phyloP scores from a whole-genome alignment of 129 eudicot species.

The Erigeron canadensis region DNA sequence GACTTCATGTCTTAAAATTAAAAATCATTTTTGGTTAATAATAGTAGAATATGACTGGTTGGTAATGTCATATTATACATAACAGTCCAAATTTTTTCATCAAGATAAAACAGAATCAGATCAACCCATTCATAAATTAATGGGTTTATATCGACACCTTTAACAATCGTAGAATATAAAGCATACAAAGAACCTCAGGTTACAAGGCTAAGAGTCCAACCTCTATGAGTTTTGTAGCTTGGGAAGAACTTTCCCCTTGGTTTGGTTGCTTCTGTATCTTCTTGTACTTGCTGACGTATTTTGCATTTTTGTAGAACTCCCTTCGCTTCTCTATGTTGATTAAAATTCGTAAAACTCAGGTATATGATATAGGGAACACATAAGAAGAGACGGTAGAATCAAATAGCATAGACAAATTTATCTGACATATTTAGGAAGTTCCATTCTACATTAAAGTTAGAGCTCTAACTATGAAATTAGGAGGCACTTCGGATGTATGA shows the following conservation, averaged over 20 bases:
- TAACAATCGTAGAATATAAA: background rate
- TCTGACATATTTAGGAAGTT: background rate
- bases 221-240: conserved; percentile 32
- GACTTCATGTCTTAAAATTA: too few relatives aligned
- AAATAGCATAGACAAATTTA: background rate
- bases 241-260: conserved; percentile 37
- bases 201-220: conserved; percentile 28
- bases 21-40: too few relatives aligned
- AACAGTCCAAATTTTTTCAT: too few relatives aligned
- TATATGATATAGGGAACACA: background rate
- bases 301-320: conserved; percentile 40
- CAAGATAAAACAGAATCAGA: background rate
- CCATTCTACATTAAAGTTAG: background rate
- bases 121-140: background rate
- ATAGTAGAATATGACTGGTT: too few relatives aligned
- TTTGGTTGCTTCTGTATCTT: conserved; percentile 48
- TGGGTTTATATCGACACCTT: background rate
- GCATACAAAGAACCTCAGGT: conserved; percentile 9
- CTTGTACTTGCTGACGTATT: conserved; percentile 71
- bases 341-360: background rate
- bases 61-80: too few relatives aligned
- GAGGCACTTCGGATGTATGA: background rate
- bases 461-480: background rate
- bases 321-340: conserved; percentile 58
- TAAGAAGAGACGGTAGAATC: background rate